Evolutionary conservation across 1,284 basidiomycete species (phyloP).

Genomic region (Apiotrichum akiyoshidainum): DNA sequence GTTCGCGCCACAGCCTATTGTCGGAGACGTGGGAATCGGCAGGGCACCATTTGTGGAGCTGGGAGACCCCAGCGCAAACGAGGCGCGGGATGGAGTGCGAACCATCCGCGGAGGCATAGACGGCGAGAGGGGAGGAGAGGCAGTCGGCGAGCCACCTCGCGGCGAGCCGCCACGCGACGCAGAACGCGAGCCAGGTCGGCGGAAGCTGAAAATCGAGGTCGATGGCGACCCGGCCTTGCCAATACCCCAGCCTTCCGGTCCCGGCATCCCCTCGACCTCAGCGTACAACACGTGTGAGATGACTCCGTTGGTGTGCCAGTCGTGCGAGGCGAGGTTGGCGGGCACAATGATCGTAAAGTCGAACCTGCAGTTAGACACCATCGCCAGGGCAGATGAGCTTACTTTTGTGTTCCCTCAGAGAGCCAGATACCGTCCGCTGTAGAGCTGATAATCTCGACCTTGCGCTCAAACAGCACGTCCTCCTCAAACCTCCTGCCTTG

Average conservation of each 20-base stretch:
- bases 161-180: not conserved
- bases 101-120: not conserved
- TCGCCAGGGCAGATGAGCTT: not conserved
- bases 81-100: not conserved
- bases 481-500: slow-evolving; percentile 12
- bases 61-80: too few relatives aligned
- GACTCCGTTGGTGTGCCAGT: slow-evolving; percentile 32
- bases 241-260: not conserved
- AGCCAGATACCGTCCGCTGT: slow-evolving; percentile 27
- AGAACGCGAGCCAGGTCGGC: not conserved
- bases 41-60: too few relatives aligned
- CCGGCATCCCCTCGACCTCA: slow-evolving; percentile 28
- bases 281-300: slow-evolving; percentile 28
- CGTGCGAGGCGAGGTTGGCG: slow-evolving; percentile 28
- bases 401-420: slow-evolving; percentile 26
- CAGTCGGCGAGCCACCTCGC: not conserved
- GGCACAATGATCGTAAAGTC: slow-evolving; percentile 27
- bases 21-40: too few relatives aligned
- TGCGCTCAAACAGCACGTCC: slow-evolving; percentile 23
- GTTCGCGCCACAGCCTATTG: too few relatives aligned
- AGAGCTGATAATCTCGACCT: slow-evolving; percentile 23
- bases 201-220: slow-evolving; percentile 14
- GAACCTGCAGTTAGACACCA: slow-evolving; percentile 4
- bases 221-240: not conserved
- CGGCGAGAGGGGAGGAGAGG: not conserved